Evolutionary conservation across 352 stramenopile species (phyloP).

Genomic region (Globisporangium irregulare): DNA sequence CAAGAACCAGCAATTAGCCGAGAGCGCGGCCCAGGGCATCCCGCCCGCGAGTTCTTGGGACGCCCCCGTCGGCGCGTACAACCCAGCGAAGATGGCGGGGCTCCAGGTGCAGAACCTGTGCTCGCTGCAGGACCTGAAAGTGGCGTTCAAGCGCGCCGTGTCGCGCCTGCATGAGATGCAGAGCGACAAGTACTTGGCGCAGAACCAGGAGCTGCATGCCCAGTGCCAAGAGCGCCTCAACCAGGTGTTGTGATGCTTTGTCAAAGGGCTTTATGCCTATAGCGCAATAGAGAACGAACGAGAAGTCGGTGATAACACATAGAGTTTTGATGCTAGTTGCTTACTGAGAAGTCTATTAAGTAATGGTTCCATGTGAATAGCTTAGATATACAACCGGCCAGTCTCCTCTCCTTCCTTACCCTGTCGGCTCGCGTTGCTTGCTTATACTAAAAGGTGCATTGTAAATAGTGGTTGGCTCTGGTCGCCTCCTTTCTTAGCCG

Average conservation of each 20-base stretch:
- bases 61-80: constrained; percentile 48
- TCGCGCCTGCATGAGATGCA: constrained; percentile 89
- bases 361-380: not conserved
- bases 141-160: constrained; percentile 75
- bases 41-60: constrained; percentile 70
- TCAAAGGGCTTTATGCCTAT: no score
- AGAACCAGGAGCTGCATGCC: constrained; percentile 36
- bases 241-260: constrained; percentile 18
- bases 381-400: not conserved
- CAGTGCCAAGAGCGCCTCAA: constrained; percentile 25
- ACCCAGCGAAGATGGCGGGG: constrained; percentile 52
- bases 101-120: constrained; percentile 63
- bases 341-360: not conserved
- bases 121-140: constrained; percentile 65
- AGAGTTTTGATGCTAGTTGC: not conserved
- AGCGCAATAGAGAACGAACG: not conserved
- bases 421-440: not conserved
- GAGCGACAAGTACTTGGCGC: constrained; percentile 56
- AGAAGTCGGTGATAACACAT: not conserved
- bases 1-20: constrained; percentile 30
- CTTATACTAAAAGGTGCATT: not conserved
- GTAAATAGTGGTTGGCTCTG: not conserved
- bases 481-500: not conserved
- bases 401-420: not conserved
- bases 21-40: constrained; percentile 38